Base-by-base conservation (phyloP, 805 yeast genomes). In the Priceomyces haplophilus region DNA sequence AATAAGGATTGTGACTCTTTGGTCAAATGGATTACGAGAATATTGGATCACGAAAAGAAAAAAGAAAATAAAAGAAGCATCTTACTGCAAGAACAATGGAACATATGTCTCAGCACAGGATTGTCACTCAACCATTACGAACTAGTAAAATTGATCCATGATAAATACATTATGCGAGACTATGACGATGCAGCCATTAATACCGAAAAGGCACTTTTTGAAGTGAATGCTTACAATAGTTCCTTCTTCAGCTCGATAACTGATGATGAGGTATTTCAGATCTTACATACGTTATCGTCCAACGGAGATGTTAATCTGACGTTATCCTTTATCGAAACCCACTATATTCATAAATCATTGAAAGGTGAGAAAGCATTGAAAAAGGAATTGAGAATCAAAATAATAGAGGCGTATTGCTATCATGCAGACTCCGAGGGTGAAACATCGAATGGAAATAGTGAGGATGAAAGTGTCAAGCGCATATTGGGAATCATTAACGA, bases 221-320 rank as follows among this genome's bases (percentile, higher is more conserved):
- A 50, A 42, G 39, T 37, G 29, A 5, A 30, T n/a, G 3, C 17
- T 19, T 16, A 21, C 7, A 15, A 18, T 7, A 38, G 29, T 24
- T 7, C 36, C 23, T 34, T 52, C 13, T 49, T 56, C 24, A 42
- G 43, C 18, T 46, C 62, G 1, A 37, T 66, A 3, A 55, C 51
- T 8, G 64, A 60, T 13, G 37, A 45, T 2, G 48, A 59, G 25
- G 46, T 66, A 4, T 43, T 47, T 24, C 57, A 53, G 38, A 57
- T 66, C 4, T 52, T 71, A 20, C 65, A 61, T 25, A 51, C 59
- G 0, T 53, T 70, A 8, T 51, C 71, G 2, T 44, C 54, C 3
- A 53, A 62, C 39, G 76, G 76, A 4, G 76, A 71, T 46, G 65
- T 67, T 4, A 38, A 55, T 12, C 62, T 58, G 59, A 59, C 71